Evolutionary conservation across 495 filamentous ascomycete species (phyloP), one percentile per base, ranked within the genome.

Genomic region (Rhizodiscina lignyota): DNA sequence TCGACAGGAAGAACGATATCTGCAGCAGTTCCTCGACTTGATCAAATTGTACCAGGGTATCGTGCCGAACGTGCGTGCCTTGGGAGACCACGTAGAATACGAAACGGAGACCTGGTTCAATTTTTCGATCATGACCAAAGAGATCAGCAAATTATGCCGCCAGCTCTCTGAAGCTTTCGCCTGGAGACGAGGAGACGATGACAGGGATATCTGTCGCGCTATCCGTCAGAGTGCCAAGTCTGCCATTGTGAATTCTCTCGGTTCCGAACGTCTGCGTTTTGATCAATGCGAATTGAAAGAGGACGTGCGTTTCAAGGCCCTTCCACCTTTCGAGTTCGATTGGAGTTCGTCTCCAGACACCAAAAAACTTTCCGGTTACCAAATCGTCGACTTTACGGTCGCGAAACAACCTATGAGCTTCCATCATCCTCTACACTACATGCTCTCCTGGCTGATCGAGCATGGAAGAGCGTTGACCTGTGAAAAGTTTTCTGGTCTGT

Each of bases 81-180:
- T 93, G 21, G 83, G 80, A 16, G 89, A 99, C 42, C 89, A 99
- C 49, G 79, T 99, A 4, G 91, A 96, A 50, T 99, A 94, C 48
- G 89, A 99, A 55, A 89, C 85, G 4, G 89, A 99, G 49, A 79
- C 83, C 20, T 99, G 89, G 89, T 94, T 99, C 32, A 89, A 77
- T 44, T 89, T 91, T 1, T 87, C 83, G 5, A 69, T 99, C 27
- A 79, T 96, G 33, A 94, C 87, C 34, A 70, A 84, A 32, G 87
- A 99, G 53, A 82, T 99, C 53, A 96, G 94, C 49, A 75, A 75
- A 35, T 68, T 96, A 8, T 91, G 84, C 47, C 69, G 85, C 36
- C 81, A 85, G 45, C 79, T 94, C 49, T 70, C 84, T 1, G 83
- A 87, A 43, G 72, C 91, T 1, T 99, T 91, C 66, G 69, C 66